phyloP scores from a whole-genome alignment of 116 monocot genomes.

The Dioscorea cayenensis region DNA sequence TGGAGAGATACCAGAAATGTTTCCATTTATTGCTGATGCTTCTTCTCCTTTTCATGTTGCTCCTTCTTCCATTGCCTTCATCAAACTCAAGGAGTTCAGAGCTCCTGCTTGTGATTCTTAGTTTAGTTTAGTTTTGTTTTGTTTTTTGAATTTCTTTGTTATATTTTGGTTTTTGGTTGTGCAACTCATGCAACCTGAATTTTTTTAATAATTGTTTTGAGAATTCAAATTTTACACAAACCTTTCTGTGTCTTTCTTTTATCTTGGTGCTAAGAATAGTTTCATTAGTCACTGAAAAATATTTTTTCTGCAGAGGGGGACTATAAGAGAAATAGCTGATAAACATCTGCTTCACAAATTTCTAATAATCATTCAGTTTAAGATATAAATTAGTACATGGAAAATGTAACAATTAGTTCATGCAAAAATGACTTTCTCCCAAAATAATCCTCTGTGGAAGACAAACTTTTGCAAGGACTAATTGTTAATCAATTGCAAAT shows the following conservation, averaged over 20 bases:
- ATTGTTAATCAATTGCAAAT: too few relatives aligned
- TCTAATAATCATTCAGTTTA: too few relatives aligned
- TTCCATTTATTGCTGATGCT: slow-evolving; percentile 24
- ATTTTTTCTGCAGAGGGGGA: too few relatives aligned
- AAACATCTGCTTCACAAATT: too few relatives aligned
- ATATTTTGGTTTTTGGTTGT: not conserved
- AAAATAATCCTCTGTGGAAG: too few relatives aligned
- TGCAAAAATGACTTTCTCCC: too few relatives aligned
- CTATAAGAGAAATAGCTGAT: too few relatives aligned
- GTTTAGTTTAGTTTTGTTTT: not conserved
- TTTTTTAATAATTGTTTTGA: not conserved
- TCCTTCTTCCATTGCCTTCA: slow-evolving; percentile 60
- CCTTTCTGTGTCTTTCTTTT: not conserved
- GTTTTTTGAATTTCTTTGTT: not conserved
- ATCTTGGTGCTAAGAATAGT: too few relatives aligned
- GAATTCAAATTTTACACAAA: not conserved
- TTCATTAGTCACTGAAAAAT: too few relatives aligned
- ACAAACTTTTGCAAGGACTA: too few relatives aligned
- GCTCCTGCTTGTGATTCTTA: slow-evolving; percentile 31
- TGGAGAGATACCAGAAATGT: slow-evolving; percentile 44
- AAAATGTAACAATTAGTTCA: too few relatives aligned
- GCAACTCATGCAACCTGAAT: slow-evolving; percentile 8
- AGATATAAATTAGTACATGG: too few relatives aligned
- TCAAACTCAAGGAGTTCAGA: slow-evolving; percentile 46
- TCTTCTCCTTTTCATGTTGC: slow-evolving; percentile 30